Base-by-base conservation (phyloP, 2,329 filamentous ascomycete species). In the Neopestalotiopsis sp. region DNA sequence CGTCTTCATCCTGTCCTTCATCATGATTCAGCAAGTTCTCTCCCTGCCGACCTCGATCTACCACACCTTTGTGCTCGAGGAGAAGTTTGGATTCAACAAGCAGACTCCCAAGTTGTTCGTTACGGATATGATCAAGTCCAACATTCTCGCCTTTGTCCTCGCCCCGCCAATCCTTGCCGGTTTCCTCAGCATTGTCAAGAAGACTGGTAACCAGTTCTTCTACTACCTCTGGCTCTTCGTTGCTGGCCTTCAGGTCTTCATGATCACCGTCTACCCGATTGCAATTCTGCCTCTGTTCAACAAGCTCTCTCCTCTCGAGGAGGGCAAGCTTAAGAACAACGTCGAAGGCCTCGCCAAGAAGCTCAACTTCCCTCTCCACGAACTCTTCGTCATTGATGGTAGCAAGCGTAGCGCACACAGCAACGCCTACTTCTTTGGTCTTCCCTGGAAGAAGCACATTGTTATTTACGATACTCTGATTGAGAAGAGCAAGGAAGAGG, bases 381-480 rank as follows among this genome's bases (percentile, higher is more conserved):
- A 98, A 78, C 88, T 99, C 59, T 94, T 97, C 78, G 95, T 98
- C 77, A 99, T 99, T 76, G 94, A 97, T 79, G 94, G 94, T 64
- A 95, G 92, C 84, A 95, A 95, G 85, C 89, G 94, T 75, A 94
- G 91, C 78, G 92, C 93, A 30, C 94, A 97, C 83, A 94, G 92
- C 83, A 97, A 97, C 78, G 93, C 94, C 24, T 97, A 97, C 83
- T 99, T 99, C 85, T 98, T 97, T 76, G 96, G 96, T 70, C 89
- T 99, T 68, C 96, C 96, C 57, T 99, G 95, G 95, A 98, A 98
- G 89, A 98, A 98, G 89, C 97, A 98, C 85, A 99, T 99, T 85
- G 96, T 99, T 77, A 97, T 99, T 78, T 99, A 97, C 80, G 96
- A 99, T 79, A 99, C 97, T 5, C 84, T 99, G 72, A 94, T 99